Conservation (phyloP, 768 basidiomycete genomes). For the Hericium rajendrae region DNA sequence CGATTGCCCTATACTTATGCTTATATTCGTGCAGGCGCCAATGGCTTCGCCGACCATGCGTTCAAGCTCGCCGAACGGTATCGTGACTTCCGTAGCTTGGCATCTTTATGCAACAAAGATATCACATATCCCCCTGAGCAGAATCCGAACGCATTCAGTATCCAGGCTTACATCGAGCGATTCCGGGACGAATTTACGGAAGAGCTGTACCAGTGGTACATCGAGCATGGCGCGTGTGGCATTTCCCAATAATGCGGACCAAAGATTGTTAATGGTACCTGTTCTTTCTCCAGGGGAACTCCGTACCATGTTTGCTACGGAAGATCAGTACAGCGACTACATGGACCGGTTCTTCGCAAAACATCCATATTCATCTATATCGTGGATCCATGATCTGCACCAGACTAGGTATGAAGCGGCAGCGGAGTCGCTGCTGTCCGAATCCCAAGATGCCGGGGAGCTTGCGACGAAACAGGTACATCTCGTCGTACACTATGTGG, state of each 20-base stretch:
- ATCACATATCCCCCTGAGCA: slow-evolving; percentile 51
- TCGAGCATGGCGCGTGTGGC: slow-evolving; percentile 61
- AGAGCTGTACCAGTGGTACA: slow-evolving; percentile 90
- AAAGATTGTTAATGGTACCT: background rate
- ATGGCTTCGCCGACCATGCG: slow-evolving; percentile 58
- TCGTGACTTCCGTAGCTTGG: slow-evolving; percentile 78
- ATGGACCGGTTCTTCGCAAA: slow-evolving; percentile 67
- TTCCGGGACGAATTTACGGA: slow-evolving; percentile 79
- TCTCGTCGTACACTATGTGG: background rate
- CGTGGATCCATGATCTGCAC: slow-evolving; percentile 85
- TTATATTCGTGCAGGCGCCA: slow-evolving; percentile 37
- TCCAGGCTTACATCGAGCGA: slow-evolving; percentile 63
- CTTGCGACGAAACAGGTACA: slow-evolving; percentile 73
- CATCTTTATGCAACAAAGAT: slow-evolving; percentile 68
- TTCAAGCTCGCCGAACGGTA: slow-evolving; percentile 82
- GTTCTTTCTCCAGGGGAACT: slow-evolving; percentile 49
- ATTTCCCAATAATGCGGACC: background rate
- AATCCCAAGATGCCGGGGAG: slow-evolving; percentile 44
- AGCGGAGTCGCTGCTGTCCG: slow-evolving; percentile 50
- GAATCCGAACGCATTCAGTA: slow-evolving; percentile 53
- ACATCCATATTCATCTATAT: slow-evolving; percentile 47
- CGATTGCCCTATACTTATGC: background rate
- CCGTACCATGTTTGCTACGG: slow-evolving; percentile 72
- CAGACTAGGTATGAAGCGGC: slow-evolving; percentile 58
- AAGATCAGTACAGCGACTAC: slow-evolving; percentile 47